Base-by-base conservation (phyloP, 192 early-diverging fungal species). In the Spinellus fusiger region DNA sequence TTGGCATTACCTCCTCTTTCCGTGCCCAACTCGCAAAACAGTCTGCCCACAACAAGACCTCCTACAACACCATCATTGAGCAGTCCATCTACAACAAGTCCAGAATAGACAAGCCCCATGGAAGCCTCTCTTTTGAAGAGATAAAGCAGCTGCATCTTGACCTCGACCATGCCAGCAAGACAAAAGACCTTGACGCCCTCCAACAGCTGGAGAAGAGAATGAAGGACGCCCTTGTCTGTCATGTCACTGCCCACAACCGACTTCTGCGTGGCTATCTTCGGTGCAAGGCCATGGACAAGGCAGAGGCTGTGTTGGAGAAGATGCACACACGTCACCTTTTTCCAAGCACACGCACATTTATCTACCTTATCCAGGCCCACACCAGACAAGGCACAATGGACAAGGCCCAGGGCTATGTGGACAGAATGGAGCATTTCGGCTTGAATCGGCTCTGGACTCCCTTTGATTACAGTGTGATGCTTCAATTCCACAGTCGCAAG, bases 261-360 rank as follows among this genome's bases (percentile, higher is more conserved):
- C 49, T 73, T 12, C 54, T 73, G 25, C 59, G 65, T 23, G 28
- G 65, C 0, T 73, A 64, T 25, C 10, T 66, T 8, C 15, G 34
- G 2, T 38, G 28, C 23, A 33, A 63, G 18, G 28, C 20, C 9
- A 1, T 73, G 3, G 47, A 54, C 0, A 10, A 32, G 2, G 71
- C 71, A 4, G 61, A 68, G 1, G 8, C 25, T 20, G 62, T 64
- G 0, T n/a, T 68, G 8, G 7, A 44, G 4, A 49, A 46, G 15
- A 27, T 56, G 3, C 44, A 56, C 7, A 12, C 28, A 4, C 15
- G 27, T 0, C 50, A 54, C 23, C 28, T 59, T 0, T 20, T 73
- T 33, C 71, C 71, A 16, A 73, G 55, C 1, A 63, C 71, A 1
- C 71, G 71, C 15, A 61, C 71, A 28, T 59, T 48, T 22, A 73